Percentiles rank a stretch among this genome's conserved stretches.
Evolutionary conservation across 176 grass and related monocot species (phyloP).

Genomic region (Olyra latifolia): DNA sequence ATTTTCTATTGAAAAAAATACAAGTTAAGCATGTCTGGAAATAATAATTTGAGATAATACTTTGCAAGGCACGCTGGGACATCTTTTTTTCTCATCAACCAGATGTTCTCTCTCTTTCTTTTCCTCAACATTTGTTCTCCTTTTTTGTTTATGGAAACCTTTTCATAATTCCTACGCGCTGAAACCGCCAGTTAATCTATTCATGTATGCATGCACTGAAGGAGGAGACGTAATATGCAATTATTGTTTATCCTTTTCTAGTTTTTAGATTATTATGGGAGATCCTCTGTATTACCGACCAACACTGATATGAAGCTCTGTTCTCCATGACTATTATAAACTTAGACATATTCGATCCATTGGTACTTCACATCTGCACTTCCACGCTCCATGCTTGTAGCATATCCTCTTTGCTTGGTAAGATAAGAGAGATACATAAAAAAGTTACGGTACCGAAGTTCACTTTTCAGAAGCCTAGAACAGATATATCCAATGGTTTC

Average conservation of each 20-base stretch:
- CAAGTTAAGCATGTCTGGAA: not conserved
- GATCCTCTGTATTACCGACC: not conserved
- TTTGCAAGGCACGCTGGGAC: not conserved
- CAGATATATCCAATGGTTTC: not conserved
- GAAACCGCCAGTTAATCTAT: conserved; percentile 12
- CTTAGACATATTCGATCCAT: conserved; percentile 80
- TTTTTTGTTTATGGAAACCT: not conserved
- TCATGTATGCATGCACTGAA: conserved; percentile 4
- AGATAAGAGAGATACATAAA: conserved; percentile 26
- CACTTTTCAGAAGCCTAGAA: not conserved
- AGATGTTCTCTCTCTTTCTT: not conserved
- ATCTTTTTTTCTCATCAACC: conserved; percentile 10
- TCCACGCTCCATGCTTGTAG: conserved; percentile 83
- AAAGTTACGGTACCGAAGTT: not conserved
- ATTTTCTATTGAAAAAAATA: not conserved
- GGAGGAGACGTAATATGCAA: conserved; percentile 6
- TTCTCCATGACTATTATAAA: conserved; percentile 46
- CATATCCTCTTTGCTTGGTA: conserved; percentile 92
- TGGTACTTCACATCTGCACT: conserved; percentile 99
- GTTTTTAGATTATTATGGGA: not conserved
- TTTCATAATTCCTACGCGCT: not conserved
- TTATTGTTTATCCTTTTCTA: not conserved
- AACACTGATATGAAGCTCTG: conserved; percentile 11
- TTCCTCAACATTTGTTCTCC: not conserved
- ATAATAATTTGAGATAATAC: not conserved